A percentile compares a stretch with the other conserved stretches of the same genome.
These are phyloP conservation scores for Straminergon stramineum DNA, from an alignment of 225 moss, liverwort and hornwort species.

Conservation along the genomic window DNA sequence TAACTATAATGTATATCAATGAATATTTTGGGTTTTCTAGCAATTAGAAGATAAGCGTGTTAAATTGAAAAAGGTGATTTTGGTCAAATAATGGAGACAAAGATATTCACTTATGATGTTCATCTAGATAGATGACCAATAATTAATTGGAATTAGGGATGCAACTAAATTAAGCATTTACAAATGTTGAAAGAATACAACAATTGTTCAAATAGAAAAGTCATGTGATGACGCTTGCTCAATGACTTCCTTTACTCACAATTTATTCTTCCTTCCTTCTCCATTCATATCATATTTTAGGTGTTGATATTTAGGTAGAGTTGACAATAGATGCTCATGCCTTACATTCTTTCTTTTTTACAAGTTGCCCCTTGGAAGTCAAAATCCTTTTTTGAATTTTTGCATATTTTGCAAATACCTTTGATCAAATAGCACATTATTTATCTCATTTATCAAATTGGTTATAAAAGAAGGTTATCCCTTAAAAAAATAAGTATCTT, in stretches of 20 bases:
- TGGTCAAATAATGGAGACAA: background rate
- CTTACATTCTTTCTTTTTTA: background rate
- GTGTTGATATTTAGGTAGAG: background rate
- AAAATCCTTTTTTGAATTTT: background rate
- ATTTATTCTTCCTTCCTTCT: background rate
- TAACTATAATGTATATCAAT: accelerated
- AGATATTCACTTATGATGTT: background rate
- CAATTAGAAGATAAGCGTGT: background rate
- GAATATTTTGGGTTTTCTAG: background rate
- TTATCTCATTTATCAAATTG: background rate
- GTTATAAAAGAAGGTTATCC: background rate
- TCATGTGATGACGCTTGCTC: background rate
- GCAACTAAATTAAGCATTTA: background rate
- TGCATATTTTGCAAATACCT: background rate
- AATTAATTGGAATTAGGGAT: too few relatives aligned
- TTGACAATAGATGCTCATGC: background rate
- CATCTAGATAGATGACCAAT: too few relatives aligned
- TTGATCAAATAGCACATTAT: background rate
- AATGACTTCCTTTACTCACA: background rate
- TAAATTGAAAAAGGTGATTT: background rate
- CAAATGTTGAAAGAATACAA: background rate
- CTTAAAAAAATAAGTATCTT: background rate
- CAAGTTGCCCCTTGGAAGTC: background rate
- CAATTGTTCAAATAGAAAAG: background rate
- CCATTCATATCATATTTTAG: background rate